A percentile compares a stretch with the other conserved stretches of the same genome.
phyloP scores from a whole-genome alignment of 805 yeast genomes.

The Nakazawaea ambrosiae region DNA sequence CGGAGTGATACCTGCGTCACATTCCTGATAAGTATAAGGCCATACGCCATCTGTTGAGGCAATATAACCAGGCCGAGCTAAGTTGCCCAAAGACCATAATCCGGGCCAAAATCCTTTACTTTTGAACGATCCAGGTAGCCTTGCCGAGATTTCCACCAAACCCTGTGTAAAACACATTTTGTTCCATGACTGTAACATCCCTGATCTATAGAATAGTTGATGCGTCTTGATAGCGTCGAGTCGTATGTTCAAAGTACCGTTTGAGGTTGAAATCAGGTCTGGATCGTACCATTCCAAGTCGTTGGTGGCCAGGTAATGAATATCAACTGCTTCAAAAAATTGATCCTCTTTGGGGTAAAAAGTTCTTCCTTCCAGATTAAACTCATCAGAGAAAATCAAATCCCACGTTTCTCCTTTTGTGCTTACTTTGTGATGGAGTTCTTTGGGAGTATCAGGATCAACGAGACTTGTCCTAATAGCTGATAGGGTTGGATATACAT shows the following conservation, averaged over 20 bases:
- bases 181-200: conserved; percentile 88
- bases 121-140: conserved; percentile 64
- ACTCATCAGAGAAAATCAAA: conserved; percentile 77
- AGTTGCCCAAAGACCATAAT: conserved; percentile 79
- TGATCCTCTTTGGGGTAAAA: conserved; percentile 80
- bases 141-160: conserved; percentile 58
- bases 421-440: conserved; percentile 38
- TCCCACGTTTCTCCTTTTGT: conserved; percentile 54
- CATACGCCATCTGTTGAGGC: conserved; percentile 80
- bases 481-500: conserved; percentile 42
- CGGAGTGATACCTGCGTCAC: conserved; percentile 85
- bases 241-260: conserved; percentile 56
- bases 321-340: conserved; percentile 69
- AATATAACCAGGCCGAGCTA: conserved; percentile 76
- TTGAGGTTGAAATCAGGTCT: conserved; percentile 62
- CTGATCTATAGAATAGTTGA: conserved; percentile 67
- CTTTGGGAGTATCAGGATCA: conserved; percentile 57
- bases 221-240: conserved; percentile 74
- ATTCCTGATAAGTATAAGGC: conserved; percentile 75
- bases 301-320: conserved; percentile 71
- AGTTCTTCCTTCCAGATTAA: conserved; percentile 73
- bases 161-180: conserved; percentile 78
- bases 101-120: conserved; percentile 86
- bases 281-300: conserved; percentile 89
- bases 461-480: conserved; percentile 47